These are phyloP conservation scores for Chenopodium formosanum DNA, from an alignment of 148 eudicot species.

Conservation along the genomic window DNA sequence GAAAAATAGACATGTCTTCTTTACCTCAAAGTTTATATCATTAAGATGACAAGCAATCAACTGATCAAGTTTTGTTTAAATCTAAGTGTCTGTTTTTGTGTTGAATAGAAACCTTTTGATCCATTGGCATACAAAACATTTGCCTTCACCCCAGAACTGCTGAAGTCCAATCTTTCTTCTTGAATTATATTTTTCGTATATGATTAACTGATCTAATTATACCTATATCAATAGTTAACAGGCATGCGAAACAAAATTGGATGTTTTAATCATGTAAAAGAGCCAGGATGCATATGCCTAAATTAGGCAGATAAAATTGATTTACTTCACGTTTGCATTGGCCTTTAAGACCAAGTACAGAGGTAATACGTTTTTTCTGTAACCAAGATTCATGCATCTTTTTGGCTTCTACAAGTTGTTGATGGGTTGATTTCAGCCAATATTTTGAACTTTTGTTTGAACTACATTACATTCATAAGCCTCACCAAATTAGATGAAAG, in stretches of 20 bases:
- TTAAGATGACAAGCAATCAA: too few relatives aligned
- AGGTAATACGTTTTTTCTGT: background rate
- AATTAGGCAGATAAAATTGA: background rate
- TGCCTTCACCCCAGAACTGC: too few relatives aligned
- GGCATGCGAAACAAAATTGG: background rate
- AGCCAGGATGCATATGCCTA: background rate
- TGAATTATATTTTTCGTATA: too few relatives aligned
- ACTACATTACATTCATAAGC: background rate
- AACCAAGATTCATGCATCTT: constrained; percentile 1
- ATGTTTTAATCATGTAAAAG: background rate
- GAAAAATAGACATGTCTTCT: too few relatives aligned
- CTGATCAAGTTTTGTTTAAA: too few relatives aligned
- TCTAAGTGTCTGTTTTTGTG: too few relatives aligned
- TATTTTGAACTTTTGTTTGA: background rate
- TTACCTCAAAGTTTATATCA: too few relatives aligned
- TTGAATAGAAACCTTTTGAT: too few relatives aligned
- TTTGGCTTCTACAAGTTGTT: background rate
- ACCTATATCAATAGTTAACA: background rate
- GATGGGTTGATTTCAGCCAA: background rate
- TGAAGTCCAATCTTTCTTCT: too few relatives aligned
- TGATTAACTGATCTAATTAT: background rate
- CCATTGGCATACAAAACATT: too few relatives aligned
- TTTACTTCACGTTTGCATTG: background rate
- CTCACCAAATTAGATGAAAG: background rate
- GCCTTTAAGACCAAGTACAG: background rate